These are phyloP conservation scores for Linnemannia exigua DNA, from an alignment of 192 early-diverging fungal species.

Conservation along the genomic window DNA sequence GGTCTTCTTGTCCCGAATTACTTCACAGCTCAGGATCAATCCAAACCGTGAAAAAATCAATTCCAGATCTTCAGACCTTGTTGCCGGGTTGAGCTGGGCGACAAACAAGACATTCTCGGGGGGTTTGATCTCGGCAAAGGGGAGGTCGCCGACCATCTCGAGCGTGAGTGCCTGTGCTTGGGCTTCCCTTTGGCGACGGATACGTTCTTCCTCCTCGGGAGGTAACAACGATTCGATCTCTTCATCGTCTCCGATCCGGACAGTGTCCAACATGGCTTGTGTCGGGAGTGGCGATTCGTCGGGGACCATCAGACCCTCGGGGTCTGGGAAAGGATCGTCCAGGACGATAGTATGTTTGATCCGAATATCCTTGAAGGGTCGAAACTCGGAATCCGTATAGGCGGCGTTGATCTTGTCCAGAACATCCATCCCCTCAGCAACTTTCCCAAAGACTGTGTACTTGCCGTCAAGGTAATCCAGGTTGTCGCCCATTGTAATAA, in stretches of 20 bases:
- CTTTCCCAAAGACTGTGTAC: conserved; percentile 88
- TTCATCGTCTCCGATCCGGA: conserved; percentile 88
- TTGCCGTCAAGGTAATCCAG: conserved; percentile 88
- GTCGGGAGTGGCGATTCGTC: conserved; percentile 85
- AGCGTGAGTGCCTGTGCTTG: conserved; percentile 92
- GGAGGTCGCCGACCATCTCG: conserved; percentile 98
- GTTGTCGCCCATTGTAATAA: conserved; percentile 82
- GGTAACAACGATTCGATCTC: conserved; percentile 68
- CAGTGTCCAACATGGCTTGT: conserved; percentile 74
- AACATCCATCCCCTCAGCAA: conserved; percentile 92
- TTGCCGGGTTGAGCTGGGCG: conserved; percentile 93
- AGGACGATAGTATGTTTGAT: conserved; percentile 94
- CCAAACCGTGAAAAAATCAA: conserved; percentile 96
- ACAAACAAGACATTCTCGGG: conserved; percentile 98
- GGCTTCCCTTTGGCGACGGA: conserved; percentile 80
- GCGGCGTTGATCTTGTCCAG: conserved; percentile 83
- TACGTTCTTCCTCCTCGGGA: conserved; percentile 76
- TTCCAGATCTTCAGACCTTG: conserved; percentile 91
- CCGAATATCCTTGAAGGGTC: conserved; percentile 89
- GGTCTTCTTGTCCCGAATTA: conserved; percentile 88
- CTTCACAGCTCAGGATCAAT: conserved; percentile 87
- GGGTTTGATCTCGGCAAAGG: conserved; percentile 96
- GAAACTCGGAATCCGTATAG: conserved; percentile 76
- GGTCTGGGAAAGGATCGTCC: conserved; percentile 94
- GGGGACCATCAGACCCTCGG: conserved; percentile 74